Conservation (phyloP, 2,329 filamentous ascomycete genomes). For the Immersiporthe knoxdaviesiana region DNA sequence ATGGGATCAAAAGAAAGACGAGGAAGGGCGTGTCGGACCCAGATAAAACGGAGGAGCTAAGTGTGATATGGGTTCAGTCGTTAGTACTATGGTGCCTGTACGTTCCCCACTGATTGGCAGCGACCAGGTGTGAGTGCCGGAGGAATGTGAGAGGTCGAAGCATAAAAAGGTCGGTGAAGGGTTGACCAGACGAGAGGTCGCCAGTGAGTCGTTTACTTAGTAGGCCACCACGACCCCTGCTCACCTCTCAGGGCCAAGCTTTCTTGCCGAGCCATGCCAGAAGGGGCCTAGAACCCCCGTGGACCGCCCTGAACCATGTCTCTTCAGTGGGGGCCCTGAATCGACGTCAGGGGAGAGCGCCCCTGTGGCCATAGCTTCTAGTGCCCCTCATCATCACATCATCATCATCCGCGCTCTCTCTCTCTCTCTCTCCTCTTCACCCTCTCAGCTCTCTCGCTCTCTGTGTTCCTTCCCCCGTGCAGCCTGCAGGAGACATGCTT, state of each 20-base stretch:
- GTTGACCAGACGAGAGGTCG: background rate
- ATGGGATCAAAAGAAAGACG: background rate
- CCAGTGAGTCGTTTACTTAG: background rate
- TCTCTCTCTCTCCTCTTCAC: background rate
- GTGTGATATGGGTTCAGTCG: too few species aligned
- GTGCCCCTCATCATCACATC: background rate
- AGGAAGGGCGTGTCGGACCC: background rate
- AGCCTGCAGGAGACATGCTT: background rate
- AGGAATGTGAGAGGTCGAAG: background rate
- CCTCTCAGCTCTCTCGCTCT: background rate
- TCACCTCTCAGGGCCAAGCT: constrained; percentile 24
- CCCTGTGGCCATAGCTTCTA: constrained; percentile 7
- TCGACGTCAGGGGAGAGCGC: background rate
- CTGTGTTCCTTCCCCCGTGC: background rate
- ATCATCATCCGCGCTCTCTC: background rate
- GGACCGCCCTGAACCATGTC: background rate
- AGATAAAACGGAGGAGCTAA: too few species aligned
- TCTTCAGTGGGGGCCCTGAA: constrained; percentile 1
- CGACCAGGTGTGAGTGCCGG: background rate
- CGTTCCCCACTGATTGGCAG: background rate
- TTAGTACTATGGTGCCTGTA: background rate
- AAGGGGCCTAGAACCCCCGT: constrained; percentile 21
- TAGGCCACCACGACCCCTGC: too few species aligned
- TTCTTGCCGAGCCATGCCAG: constrained; percentile 29
- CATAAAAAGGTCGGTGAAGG: background rate